Conservation (phyloP, 768 basidiomycete genomes). For the Termitomyces sp. region DNA sequence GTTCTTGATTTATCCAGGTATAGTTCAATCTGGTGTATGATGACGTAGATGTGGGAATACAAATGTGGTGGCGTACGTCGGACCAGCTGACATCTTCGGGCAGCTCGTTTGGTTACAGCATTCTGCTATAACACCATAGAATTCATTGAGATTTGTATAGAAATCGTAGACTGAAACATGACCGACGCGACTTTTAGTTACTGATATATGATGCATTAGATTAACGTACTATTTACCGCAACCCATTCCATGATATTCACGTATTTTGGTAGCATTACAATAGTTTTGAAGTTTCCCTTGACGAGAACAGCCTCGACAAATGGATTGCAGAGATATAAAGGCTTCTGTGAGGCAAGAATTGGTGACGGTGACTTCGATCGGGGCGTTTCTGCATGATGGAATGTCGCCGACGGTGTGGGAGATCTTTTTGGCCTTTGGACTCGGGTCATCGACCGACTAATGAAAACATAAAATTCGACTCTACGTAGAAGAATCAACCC, state of each 20-base stretch:
- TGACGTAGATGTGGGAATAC: constrained; percentile 2
- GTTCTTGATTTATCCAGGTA: constrained; percentile 96
- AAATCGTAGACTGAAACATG: constrained; percentile 88
- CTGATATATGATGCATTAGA: background rate
- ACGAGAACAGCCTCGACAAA: constrained; percentile 97
- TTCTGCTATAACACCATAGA: constrained; percentile 92
- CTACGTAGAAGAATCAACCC: constrained; percentile 18
- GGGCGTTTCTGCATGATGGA: constrained; percentile 41
- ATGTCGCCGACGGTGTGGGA: constrained; percentile 65
- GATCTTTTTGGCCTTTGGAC: constrained; percentile 70
- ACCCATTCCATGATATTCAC: constrained; percentile 99
- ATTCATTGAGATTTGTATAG: constrained; percentile 94
- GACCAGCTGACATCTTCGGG: constrained; percentile 90
- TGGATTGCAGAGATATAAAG: constrained; percentile 88
- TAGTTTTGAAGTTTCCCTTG: constrained; percentile 97
- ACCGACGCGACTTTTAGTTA: background rate
- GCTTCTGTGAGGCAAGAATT: constrained; percentile 36
- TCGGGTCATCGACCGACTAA: constrained; percentile 72
- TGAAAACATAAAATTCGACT: constrained; percentile 3
- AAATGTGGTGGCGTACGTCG: constrained; percentile 52
- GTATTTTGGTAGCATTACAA: constrained; percentile 92
- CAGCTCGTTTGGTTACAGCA: constrained; percentile 90
- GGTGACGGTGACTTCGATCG: constrained; percentile 32
- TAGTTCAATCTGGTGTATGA: constrained; percentile 69
- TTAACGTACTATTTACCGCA: constrained; percentile 59